Base-by-base conservation (phyloP, 2,329 filamentous ascomycete species). In the Colletotrichum sp. region DNA sequence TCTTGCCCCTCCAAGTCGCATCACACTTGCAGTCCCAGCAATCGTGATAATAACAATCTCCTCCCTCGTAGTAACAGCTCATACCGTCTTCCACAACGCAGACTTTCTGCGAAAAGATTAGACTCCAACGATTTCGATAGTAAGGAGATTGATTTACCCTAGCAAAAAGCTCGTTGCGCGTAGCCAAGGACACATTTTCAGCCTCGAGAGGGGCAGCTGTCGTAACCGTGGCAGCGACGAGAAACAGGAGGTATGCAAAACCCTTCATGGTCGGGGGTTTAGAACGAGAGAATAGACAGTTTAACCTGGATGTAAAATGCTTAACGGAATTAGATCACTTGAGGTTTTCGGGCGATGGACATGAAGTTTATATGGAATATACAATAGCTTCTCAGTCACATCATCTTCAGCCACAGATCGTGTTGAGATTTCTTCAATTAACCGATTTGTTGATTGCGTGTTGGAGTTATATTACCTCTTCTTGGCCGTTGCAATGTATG, bases 181-280 rank as follows among this genome's bases (percentile, higher is more conserved):
- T 5, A 5, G n/a, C 44, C 44, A 52, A 52, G 8, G 44, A 13
- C 3, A 21, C n/a, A 21, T 3, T 21, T 52, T 52, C 10, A 13
- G 44, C 2, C 10, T 52, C 44, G 44, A 52, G 10, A 2, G 44
- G 44, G 10, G 44, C 44, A 12, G n/a, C 44, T 21, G 18, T 13
- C 3, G 44, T 4, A 13, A 21, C n/a, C 10, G 10, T 52, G 6
- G 44, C 3, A 21, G 44, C 44, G 3, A 49, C n/a, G 10, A 49
- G 44, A 49, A 49, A 3, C 9, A 49, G n/a, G 10, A 49, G 10
- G 0, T 49, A 13, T 21, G n/a, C 10, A 49, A 49, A 21, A 13
- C 0, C 9, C 3, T 49, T 12, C n/a, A 49, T 49, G 10, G 2
- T 12, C 5, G 2, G 10, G 10, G 44, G 10, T 21, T 6, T 21